Evolutionary conservation across 169 alveolate species (phyloP).

Genomic region (Cryptosporidium baileyi): DNA sequence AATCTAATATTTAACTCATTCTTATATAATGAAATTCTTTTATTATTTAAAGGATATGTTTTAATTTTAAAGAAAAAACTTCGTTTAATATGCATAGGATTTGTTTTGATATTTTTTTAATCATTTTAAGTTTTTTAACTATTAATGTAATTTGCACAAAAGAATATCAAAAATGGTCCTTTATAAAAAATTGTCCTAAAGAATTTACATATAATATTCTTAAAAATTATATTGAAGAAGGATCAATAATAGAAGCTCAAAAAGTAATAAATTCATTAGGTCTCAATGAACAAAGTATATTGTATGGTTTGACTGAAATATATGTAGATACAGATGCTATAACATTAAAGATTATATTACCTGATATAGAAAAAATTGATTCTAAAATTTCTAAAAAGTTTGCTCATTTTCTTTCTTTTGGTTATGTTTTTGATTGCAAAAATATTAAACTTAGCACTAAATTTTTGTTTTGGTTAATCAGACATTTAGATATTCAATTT

Average conservation of each 20-base stretch:
- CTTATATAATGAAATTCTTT: no score
- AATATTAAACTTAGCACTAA: conserved; percentile 18
- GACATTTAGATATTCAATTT: conserved; percentile 8
- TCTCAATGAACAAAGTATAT: neutral
- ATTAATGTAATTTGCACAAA: no score
- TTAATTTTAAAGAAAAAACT: no score
- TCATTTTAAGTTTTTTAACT: no score
- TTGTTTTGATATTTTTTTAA: no score
- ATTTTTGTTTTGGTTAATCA: conserved; percentile 40
- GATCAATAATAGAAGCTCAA: conserved; percentile 16
- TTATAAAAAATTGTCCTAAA: conserved; percentile 54
- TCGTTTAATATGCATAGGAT: no score
- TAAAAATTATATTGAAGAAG: neutral
- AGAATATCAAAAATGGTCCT: no score
- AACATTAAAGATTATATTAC: neutral
- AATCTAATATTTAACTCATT: no score
- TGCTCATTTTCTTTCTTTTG: conserved; percentile 13
- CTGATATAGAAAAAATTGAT: conserved; percentile 3
- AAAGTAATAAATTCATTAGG: conserved; percentile 5
- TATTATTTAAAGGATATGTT: no score
- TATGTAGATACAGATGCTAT: neutral
- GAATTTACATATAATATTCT: conserved; percentile 22
- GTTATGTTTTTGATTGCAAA: conserved; percentile 40
- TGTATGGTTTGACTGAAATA: conserved; percentile 18
- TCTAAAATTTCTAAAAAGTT: neutral